Evolutionary conservation across 1,139 yeast genomes (phyloP).

Genomic region (Sugiyamaella paludigena): DNA sequence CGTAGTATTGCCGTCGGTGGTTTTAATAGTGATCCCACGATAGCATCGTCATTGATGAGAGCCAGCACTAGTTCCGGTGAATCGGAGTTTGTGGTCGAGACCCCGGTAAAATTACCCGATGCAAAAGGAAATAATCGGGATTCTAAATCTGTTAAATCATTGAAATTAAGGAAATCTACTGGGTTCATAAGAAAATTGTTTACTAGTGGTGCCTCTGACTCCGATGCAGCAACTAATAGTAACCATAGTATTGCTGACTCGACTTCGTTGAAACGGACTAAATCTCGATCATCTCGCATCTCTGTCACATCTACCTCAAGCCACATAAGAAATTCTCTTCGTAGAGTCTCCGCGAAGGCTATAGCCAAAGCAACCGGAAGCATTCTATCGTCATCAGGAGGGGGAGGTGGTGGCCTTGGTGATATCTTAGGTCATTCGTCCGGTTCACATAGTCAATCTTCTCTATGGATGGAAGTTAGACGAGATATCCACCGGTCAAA

Average conservation of each 20-base stretch:
- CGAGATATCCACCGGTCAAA: slow-evolving; percentile 73
- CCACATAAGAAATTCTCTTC: slow-evolving; percentile 17
- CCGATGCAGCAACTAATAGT: background rate
- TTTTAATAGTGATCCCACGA: background rate
- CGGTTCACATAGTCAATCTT: background rate
- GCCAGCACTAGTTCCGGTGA: slow-evolving; percentile 7
- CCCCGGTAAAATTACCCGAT: slow-evolving; percentile 28
- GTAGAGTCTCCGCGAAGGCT: slow-evolving; percentile 18
- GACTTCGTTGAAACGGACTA: slow-evolving; percentile 22
- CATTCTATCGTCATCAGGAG: background rate
- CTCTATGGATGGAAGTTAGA: slow-evolving; percentile 50
- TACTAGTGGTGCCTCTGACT: slow-evolving; percentile 18
- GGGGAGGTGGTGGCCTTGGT: background rate
- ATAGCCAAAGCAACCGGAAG: slow-evolving; percentile 8
- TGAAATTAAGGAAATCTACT: slow-evolving; percentile 38
- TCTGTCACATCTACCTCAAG: slow-evolving; percentile 26
- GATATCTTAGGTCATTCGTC: background rate
- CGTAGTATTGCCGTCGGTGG: background rate
- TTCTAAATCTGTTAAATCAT: slow-evolving; percentile 18
- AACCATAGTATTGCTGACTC: slow-evolving; percentile 6
- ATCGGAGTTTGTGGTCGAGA: slow-evolving; percentile 19
- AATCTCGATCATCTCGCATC: slow-evolving; percentile 28
- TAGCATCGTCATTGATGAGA: slow-evolving; percentile 1
- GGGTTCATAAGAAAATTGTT: slow-evolving; percentile 57
- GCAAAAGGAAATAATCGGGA: slow-evolving; percentile 12